These are phyloP conservation scores for Coleophoma crateriformis DNA, from an alignment of 2,329 filamentous ascomycete species.

Conservation along the genomic window DNA sequence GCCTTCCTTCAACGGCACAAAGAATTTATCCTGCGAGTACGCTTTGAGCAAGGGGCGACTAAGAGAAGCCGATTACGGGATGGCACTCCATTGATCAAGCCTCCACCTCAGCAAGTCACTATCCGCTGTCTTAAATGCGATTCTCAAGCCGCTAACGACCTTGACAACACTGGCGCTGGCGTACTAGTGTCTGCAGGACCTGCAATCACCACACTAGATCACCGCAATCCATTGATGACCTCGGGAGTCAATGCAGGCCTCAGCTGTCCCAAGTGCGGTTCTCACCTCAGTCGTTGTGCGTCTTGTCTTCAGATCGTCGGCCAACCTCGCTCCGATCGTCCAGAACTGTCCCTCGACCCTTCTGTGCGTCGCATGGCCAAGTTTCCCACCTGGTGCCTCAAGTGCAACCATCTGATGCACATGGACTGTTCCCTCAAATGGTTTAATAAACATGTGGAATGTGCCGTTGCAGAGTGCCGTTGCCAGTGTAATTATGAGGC, in stretches of 20 bases:
- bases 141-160: slow-evolving; percentile 43
- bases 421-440: slow-evolving; percentile 62
- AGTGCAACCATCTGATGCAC: slow-evolving; percentile 63
- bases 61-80: slow-evolving; percentile 58
- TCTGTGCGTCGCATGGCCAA: slow-evolving; percentile 41
- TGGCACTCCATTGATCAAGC: slow-evolving; percentile 56
- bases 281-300: slow-evolving; percentile 61
- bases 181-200: slow-evolving; percentile 9
- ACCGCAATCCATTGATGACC: slow-evolving; percentile 50
- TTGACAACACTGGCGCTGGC: slow-evolving; percentile 13
- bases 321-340: slow-evolving; percentile 53
- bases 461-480: slow-evolving; percentile 62
- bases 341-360: slow-evolving; percentile 43
- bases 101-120: slow-evolving; percentile 63
- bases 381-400: slow-evolving; percentile 65
- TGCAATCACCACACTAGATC: slow-evolving; percentile 13
- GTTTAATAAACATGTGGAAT: slow-evolving; percentile 61
- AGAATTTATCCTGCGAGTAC: slow-evolving; percentile 68
- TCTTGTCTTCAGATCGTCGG: slow-evolving; percentile 64
- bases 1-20: slow-evolving; percentile 69
- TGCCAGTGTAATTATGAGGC: slow-evolving; percentile 43
- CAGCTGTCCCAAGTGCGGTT: slow-evolving; percentile 61
- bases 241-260: slow-evolving; percentile 55
- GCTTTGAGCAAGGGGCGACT: slow-evolving; percentile 74
- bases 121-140: slow-evolving; percentile 76